Evolutionary conservation across 1,284 basidiomycete species (phyloP), one percentile per base, ranked within the genome.

Genomic region (Phlebopus sp.): DNA sequence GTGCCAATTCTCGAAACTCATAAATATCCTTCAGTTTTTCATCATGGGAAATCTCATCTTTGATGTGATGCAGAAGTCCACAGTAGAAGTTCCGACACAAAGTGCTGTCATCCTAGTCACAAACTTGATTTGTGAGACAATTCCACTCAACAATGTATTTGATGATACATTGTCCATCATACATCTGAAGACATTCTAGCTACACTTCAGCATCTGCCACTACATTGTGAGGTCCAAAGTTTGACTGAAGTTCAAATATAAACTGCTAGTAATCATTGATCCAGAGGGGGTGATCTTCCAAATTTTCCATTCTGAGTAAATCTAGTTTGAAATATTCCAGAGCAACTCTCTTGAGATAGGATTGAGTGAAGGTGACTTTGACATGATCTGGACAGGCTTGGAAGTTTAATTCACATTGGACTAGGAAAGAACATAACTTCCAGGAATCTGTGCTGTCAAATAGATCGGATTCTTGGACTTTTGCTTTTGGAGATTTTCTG

Each of bases 51-150:
- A 23, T 23, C 21, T 23, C 21, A 23, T 23, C 21, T 43, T 53
- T 50, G 41, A 53, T 42, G n/a, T 37, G 30, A 19, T 31, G 19
- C 5, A 40, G 48, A 25, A 53, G 48, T 8, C 51, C 40, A 6
- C 32, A 21, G 34, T 53, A 50, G 34, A 50, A 53, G 10, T 40
- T 45, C 40, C 21, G 21, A 6, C 6, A 6, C 6, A 23, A 23
- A 23, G 21, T 5, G 21, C 21, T 6, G 6, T 23, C 21, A 23
- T 6, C 21, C 21, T 6, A 23, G 6, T 23, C 21, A 23, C 21
- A 23, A 23, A 23, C 21, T 6, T 23, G 21, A 23, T 23, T 23
- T 23, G 21, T 6, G 21, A 23, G 21, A 23, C 21, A 6, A 23
- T 23, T 23, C 6, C 21, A 23, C 21, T 23, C 21, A 23, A 23